A percentile compares a stretch with the other conserved stretches of the same genome.
These are phyloP conservation scores for Fusarium armeniacum DNA, from an alignment of 2,329 filamentous ascomycete genomes.

Conservation along the genomic window DNA sequence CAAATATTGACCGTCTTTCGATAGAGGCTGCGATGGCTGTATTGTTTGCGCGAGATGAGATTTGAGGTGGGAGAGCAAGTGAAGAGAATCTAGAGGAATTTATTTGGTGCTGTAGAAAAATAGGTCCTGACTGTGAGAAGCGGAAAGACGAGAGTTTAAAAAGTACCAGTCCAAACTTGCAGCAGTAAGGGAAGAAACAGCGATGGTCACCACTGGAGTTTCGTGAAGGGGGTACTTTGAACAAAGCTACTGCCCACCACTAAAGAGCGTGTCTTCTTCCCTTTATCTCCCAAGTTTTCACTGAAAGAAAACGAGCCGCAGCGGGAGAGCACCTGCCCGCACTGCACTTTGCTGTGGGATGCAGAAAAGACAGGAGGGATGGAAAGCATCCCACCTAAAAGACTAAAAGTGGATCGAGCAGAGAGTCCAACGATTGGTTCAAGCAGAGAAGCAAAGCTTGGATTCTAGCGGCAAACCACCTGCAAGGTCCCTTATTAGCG, in stretches of 20 bases:
- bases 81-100: conserved; percentile 17
- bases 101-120: conserved; percentile 26
- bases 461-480: conserved; percentile 38
- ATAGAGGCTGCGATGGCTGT: conserved; percentile 1
- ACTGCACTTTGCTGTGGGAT: conserved; percentile 12
- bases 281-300: not conserved
- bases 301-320: conserved; percentile 21
- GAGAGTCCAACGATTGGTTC: conserved; percentile 24
- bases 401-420: conserved; percentile 8
- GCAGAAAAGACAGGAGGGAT: conserved; percentile 1
- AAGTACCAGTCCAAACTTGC: conserved; percentile 24
- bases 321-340: conserved; percentile 15
- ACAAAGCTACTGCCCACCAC: conserved; percentile 14
- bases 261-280: conserved; percentile 16
- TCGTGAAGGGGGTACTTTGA: conserved; percentile 13
- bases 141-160: conserved; percentile 21
- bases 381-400: conserved; percentile 3
- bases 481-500: conserved; percentile 46
- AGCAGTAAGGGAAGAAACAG: not conserved
- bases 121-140: conserved; percentile 18
- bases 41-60: conserved; percentile 17
- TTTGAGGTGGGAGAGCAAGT: conserved; percentile 24
- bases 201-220: conserved; percentile 5
- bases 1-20: conserved; percentile 7
- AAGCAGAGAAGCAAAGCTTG: conserved; percentile 12